Base-by-base conservation (phyloP, 2,329 filamentous ascomycete species). In the Fusarium oligoseptatum region DNA sequence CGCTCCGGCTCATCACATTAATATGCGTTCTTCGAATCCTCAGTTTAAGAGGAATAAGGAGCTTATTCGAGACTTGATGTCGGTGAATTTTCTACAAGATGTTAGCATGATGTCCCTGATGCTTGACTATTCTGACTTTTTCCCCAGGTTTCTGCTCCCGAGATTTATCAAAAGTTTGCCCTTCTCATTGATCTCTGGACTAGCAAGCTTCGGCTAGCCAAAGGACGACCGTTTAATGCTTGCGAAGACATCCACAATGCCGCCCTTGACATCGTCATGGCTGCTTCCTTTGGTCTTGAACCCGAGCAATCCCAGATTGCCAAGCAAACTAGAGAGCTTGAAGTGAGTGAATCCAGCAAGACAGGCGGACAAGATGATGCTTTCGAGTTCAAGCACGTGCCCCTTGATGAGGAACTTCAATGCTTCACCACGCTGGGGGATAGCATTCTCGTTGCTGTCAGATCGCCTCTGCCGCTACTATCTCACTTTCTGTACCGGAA, bases 121-220 rank as follows among this genome's bases (percentile, higher is more conserved):
- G 22, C n/a, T 10, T 45, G 10, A 32, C 39, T 36, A 15, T 15
- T 8, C 64, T 67, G 3, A 71, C 4, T 3, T 2, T 6, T 0
- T 10, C 0, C 27, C 27, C 75, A 72, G 80, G 77, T 82, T 6
- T 79, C 81, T 0, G 81, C 77, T 7, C 81, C 81, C 0, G 66
- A 78, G 20, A 79, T 83, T 1, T 76, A 83, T 41, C 61, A 74
- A 11, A 83, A 81, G 37, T 76, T 77, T 9, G 64, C 70, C 11
- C 66, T 71, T 12, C 71, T 84, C 11, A 52, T 84, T 11, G 74
- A 79, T 11, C 73, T 84, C 10, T 84, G 82, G 82, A 60, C 61
- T 14, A 36, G 75, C 9, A 84, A 84, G 65, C 61, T 68, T 4
- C 22, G 64, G 1, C 3, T 80, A 1, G 75, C 80, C 8, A 57